A percentile compares a stretch with the other conserved stretches of the same genome.
Conservation (phyloP, 495 filamentous ascomycete species). For the Thermothielavioides terrestris region DNA sequence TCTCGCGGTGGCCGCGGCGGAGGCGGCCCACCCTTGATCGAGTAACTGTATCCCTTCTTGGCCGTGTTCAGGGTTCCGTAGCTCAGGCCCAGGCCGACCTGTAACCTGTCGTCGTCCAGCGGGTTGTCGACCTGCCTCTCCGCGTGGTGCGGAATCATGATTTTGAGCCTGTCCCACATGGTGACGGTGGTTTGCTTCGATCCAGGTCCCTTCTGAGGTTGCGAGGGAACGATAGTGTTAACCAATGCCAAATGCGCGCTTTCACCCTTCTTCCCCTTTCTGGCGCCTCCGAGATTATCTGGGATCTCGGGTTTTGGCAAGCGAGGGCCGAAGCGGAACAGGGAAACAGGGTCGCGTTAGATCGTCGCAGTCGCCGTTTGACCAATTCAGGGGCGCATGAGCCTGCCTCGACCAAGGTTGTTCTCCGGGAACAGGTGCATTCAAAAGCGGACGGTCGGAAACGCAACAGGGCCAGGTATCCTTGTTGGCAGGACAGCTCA, state of each 20-base stretch:
- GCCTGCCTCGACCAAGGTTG: background rate
- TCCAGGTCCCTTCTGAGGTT: no score
- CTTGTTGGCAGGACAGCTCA: no score
- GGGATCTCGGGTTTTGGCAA: background rate
- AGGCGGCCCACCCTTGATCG: slow-evolving; percentile 26
- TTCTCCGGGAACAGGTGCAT: no score
- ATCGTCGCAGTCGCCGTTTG: slow-evolving; percentile 21
- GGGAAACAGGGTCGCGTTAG: slow-evolving; percentile 14
- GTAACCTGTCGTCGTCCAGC: slow-evolving; percentile 15
- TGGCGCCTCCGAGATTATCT: slow-evolving; percentile 4
- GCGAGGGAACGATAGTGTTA: no score
- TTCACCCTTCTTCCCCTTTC: background rate
- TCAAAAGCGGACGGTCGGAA: no score
- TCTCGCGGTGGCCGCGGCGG: slow-evolving; percentile 24
- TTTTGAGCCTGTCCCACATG: slow-evolving; percentile 10
- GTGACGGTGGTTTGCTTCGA: background rate
- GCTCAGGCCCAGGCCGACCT: slow-evolving; percentile 1
- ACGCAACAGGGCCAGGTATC: no score
- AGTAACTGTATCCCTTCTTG: slow-evolving; percentile 23
- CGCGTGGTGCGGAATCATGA: slow-evolving; percentile 3
- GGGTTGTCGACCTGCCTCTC: slow-evolving; percentile 1
- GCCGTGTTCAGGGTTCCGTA: slow-evolving; percentile 3
- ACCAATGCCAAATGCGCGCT: background rate
- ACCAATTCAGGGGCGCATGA: slow-evolving; percentile 13
- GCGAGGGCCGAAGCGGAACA: slow-evolving; percentile 1